Conservation (phyloP, 768 basidiomycete species). For the Suillus cothurnatus region DNA sequence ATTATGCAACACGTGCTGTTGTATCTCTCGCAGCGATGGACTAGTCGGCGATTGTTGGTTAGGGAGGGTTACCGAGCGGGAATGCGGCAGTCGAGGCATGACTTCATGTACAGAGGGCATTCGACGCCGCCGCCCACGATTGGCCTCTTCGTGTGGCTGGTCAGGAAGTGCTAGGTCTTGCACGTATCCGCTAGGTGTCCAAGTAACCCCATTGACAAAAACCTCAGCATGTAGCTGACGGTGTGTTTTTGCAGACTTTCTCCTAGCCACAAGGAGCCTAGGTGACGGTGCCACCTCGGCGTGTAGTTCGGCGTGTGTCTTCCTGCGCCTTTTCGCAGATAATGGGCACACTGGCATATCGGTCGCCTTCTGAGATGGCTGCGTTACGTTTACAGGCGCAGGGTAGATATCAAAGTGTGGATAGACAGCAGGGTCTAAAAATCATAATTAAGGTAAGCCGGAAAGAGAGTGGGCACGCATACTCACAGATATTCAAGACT, state of each 20-base stretch:
- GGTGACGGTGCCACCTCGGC: conserved; percentile 10
- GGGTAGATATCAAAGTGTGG: conserved; percentile 30
- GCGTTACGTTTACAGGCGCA: neutral
- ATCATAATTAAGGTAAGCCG: conserved; percentile 11
- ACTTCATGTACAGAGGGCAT: conserved; percentile 3
- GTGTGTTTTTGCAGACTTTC: conserved; percentile 32
- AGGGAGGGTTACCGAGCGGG: conserved; percentile 21
- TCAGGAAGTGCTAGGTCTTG: conserved; percentile 18
- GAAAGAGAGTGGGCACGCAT: conserved; percentile 16
- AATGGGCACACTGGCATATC: conserved; percentile 2
- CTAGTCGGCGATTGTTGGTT: conserved; percentile 9
- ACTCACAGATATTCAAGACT: conserved; percentile 18
- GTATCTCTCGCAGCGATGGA: conserved; percentile 5
- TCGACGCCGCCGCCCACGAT: conserved; percentile 7
- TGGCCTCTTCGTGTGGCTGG: conserved; percentile 3
- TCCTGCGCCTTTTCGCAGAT: conserved; percentile 17
- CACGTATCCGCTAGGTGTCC: conserved; percentile 31
- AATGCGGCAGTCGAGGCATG: conserved; percentile 11
- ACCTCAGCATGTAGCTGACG: conserved; percentile 36
- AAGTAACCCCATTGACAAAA: conserved; percentile 30
- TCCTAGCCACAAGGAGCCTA: conserved; percentile 5
- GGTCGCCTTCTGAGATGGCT: neutral
- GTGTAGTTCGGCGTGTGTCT: conserved; percentile 26
- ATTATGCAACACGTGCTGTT: conserved; percentile 1
- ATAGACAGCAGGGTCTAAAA: conserved; percentile 19